Base-by-base conservation (phyloP, 2,329 filamentous ascomycete genomes). In the Pseudogymnoascus sp. region DNA sequence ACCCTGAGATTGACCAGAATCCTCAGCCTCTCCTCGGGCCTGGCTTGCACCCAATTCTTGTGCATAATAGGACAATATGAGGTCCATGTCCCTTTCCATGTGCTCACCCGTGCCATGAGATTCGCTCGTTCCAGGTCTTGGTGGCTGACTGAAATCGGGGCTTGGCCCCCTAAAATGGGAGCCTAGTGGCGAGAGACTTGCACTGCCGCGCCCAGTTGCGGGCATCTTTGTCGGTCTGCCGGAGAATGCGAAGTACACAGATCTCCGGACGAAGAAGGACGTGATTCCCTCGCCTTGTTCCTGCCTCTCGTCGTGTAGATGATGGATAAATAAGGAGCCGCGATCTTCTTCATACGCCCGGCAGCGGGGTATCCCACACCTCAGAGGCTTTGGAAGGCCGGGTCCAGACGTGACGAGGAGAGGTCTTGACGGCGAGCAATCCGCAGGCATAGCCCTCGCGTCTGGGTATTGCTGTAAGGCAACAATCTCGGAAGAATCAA, bases 171-270 rank as follows among this genome's bases (percentile, higher is more conserved):
- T 37, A 5, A 37, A n/a, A n/a, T n/a, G n/a, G n/a, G n/a, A n/a
- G n/a, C n/a, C n/a, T n/a, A n/a, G n/a, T n/a, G n/a, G n/a, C n/a
- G n/a, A n/a, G n/a, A n/a, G n/a, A n/a, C n/a, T n/a, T n/a, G n/a
- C n/a, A n/a, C n/a, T n/a, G n/a, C n/a, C n/a, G n/a, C n/a, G n/a
- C n/a, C 35, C 3, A 37, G n/a, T 39, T 39, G 36, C 5, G 18
- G 36, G 36, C n/a, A 4, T 18, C 18, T 5, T 39, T 39, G n/a
- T n/a, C 18, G 61, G 60, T 61, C 63, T 68, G 64, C 66, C 63
- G 60, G 67, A 69, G 64, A 69, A 69, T 61, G 64, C 62, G 64
- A 66, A 67, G 63, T 69, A 69, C 29, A 69, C 61, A 10, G 65
- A 69, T 64, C 60, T 61, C 31, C 63, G 61, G 8, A 69, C 59